Conservation (phyloP, 176 grass and related monocot species). For the Pontederia crassipes region DNA sequence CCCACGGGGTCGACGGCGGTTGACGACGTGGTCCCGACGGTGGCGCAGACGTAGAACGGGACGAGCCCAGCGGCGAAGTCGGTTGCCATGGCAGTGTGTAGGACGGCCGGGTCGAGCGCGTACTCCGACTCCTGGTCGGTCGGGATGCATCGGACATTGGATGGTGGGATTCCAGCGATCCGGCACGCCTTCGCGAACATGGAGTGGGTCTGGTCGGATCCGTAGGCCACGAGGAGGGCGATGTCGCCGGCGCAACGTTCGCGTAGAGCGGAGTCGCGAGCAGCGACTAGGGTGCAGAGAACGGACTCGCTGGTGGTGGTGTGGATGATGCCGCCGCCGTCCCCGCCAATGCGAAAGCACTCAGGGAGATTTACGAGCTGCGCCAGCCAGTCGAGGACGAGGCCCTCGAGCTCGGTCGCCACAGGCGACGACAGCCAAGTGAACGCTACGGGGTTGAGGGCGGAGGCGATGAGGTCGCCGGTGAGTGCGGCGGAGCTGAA, state of each 20-base stretch:
- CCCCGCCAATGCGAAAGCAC: constrained; percentile 13
- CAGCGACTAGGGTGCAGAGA: constrained; percentile 36
- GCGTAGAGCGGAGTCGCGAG: constrained; percentile 16
- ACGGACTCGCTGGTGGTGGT: constrained; percentile 41
- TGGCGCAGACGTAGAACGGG: constrained; percentile 42
- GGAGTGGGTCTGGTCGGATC: constrained; percentile 43
- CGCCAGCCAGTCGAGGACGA: constrained; percentile 47
- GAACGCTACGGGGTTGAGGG: constrained; percentile 47
- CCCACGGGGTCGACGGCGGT: constrained; percentile 39
- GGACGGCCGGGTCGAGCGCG: constrained; percentile 16
- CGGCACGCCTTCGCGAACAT: constrained; percentile 45
- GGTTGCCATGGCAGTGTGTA: constrained; percentile 18
- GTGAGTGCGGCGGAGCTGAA: constrained; percentile 39
- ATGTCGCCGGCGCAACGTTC: not conserved
- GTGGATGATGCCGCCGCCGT: constrained; percentile 29
- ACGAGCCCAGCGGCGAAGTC: constrained; percentile 29
- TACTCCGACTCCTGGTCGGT: constrained; percentile 14
- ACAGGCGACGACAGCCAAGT: constrained; percentile 42
- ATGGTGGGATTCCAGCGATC: constrained; percentile 31
- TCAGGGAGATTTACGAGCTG: constrained; percentile 24
- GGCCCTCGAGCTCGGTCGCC: constrained; percentile 38
- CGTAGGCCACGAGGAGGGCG: constrained; percentile 25
- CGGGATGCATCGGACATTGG: constrained; percentile 22
- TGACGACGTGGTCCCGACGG: constrained; percentile 40
- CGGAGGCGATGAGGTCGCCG: constrained; percentile 48